These are phyloP conservation scores for Mycena pura DNA, from an alignment of 768 basidiomycete genomes.

Conservation along the genomic window DNA sequence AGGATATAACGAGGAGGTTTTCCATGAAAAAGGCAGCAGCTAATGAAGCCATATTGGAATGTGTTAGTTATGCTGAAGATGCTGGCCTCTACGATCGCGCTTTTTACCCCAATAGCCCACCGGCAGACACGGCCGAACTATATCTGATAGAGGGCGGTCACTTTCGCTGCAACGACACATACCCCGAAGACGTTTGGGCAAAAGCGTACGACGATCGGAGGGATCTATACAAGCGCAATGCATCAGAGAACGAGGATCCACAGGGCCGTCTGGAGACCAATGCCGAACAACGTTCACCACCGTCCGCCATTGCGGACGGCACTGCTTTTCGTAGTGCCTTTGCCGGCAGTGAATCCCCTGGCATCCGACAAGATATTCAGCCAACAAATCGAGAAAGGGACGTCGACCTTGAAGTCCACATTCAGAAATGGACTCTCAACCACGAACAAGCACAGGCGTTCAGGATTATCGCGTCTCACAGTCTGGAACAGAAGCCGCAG, in stretches of 20 bases:
- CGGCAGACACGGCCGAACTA: slow-evolving; percentile 24
- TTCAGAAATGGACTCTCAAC: slow-evolving; percentile 40
- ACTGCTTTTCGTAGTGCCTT: background rate
- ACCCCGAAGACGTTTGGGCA: slow-evolving; percentile 21
- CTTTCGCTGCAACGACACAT: too few relatives aligned
- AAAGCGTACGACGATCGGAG: slow-evolving; percentile 23
- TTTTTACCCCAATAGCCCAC: slow-evolving; percentile 11
- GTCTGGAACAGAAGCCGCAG: slow-evolving; percentile 2
- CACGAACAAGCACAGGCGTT: slow-evolving; percentile 43
- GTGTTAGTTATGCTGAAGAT: slow-evolving; percentile 11
- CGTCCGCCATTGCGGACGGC: slow-evolving; percentile 9
- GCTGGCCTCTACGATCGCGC: slow-evolving; percentile 8
- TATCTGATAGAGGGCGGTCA: too few relatives aligned
- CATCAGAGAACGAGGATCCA: too few relatives aligned
- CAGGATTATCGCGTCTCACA: slow-evolving; percentile 37
- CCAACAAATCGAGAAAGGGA: background rate
- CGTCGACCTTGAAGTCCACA: slow-evolving; percentile 28
- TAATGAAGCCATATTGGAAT: slow-evolving; percentile 7
- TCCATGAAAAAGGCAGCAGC: background rate
- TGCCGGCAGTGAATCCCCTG: background rate
- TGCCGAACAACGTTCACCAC: too few relatives aligned
- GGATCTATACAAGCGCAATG: slow-evolving; percentile 12
- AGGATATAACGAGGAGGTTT: slow-evolving; percentile 4
- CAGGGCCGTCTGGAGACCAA: too few relatives aligned
- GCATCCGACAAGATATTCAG: slow-evolving; percentile 1